Percentiles rank a stretch among this genome's conserved stretches.
Conservation (phyloP, 176 grass and related monocot genomes). For the Secale cereale region DNA sequence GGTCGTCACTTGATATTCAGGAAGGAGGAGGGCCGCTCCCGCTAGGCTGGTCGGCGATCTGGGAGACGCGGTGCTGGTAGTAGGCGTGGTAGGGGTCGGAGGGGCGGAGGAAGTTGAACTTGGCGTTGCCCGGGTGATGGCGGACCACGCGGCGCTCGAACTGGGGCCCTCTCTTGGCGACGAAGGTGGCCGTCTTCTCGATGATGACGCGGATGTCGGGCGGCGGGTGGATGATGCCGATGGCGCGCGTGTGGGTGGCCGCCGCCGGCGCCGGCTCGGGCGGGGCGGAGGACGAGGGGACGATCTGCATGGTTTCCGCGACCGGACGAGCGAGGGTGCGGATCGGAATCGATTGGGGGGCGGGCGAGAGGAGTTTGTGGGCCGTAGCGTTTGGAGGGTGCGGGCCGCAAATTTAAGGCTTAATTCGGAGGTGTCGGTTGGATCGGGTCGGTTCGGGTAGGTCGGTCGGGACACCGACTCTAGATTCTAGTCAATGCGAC, state of each 20-base stretch:
- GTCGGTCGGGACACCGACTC: too few relatives aligned
- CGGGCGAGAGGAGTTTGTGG: background rate
- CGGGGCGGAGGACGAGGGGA: background rate
- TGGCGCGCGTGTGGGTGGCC: constrained; percentile 55
- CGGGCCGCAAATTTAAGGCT: background rate
- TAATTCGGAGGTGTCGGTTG: background rate
- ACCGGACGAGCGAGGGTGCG: background rate
- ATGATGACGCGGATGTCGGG: constrained; percentile 71
- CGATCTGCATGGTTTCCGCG: constrained; percentile 21
- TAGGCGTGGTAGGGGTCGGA: constrained; percentile 83
- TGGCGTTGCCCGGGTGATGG: constrained; percentile 64
- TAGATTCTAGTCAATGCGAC: too few relatives aligned
- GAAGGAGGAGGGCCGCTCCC: background rate
- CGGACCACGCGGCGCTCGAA: constrained; percentile 68
- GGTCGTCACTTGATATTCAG: too few relatives aligned
- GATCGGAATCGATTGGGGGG: background rate
- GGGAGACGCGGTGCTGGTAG: constrained; percentile 69
- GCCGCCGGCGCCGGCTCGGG: constrained; percentile 37
- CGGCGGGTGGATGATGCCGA: constrained; percentile 90
- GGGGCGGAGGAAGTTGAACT: constrained; percentile 83
- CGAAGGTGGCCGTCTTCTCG: constrained; percentile 82
- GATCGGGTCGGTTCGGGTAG: too few relatives aligned
- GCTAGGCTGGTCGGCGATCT: constrained; percentile 29
- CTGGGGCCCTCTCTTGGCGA: constrained; percentile 80
- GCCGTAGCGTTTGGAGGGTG: background rate